Base-by-base conservation (phyloP, 2,329 filamentous ascomycete species). In the Elsinoe perseae region DNA sequence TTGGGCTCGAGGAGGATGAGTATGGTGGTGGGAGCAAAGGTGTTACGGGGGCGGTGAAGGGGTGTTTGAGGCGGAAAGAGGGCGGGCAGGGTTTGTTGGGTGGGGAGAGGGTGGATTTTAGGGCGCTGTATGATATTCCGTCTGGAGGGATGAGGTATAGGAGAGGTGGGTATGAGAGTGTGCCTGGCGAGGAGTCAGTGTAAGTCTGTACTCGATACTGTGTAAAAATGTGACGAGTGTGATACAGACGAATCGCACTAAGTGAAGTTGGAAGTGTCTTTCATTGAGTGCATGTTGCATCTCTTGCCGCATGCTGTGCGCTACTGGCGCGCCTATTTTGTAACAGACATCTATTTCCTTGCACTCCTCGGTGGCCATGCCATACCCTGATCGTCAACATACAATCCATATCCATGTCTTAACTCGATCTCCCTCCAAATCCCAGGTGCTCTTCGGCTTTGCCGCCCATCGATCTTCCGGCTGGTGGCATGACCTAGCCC, bases 101-200 rank as follows among this genome's bases (percentile, higher is more conserved):
- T 12, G 92, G 93, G 1, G 80, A 87, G 64, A 75, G 79, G 36
- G 82, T 98, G 46, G 89, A 96, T 72, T 98, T 96, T 70, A 87
- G 87, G 18, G 81, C 80, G 57, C 82, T 97, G 78, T 98, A 95
- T 71, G 92, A 97, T 70, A 82, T 85, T 18, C 92, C 92, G 4
- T 73, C 78, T 6, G 76, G 83, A 3, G 77, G 84, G 60, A 87
- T 89, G 82, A 69, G 69, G 74, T 77, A 70, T 74, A 73, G 66
- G 71, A 75, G 71, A 57, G 48, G 64, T 61, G 59, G 63, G 72
- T 86, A 89, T 70, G 80, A 89, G 73, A 74, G 76, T 18, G 83
- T 87, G 25, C 75, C 74, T 12, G 77, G 40, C 48, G 82, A 83
- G 52, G 64, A 43, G 52, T 34, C 20, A 10, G 40, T 27, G 40